Evolutionary conservation across 2,329 filamentous ascomycete genomes (phyloP), one percentile per base, ranked within the genome.

Genomic region (Didymella segeticola): DNA sequence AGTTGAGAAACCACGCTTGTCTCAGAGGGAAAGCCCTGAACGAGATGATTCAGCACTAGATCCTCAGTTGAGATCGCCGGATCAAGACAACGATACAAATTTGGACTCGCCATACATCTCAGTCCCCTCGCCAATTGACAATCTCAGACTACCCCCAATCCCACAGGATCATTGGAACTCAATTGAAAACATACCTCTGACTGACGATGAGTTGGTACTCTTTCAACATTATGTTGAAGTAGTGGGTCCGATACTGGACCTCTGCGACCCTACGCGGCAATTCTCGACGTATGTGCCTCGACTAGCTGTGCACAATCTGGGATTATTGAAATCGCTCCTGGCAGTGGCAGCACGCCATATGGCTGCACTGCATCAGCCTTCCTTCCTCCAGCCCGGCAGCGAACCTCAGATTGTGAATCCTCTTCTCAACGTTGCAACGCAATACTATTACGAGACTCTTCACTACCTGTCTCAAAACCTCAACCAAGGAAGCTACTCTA

Each of bases 401-500:
- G 26, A 49, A 2, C 56, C 58, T 22, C 45, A 61, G 2, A 55
- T 64, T 1, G 60, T 56, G 6, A 71, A 67, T 7, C 69, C 69
- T 1, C 77, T 61, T 56, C 72, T 57, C 70, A 78, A 29, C 69
- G 77, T 37, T 4, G 68, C 68, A 1, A 71, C 82, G 14, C 69
- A 71, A 81, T 87, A 86, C 55, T 88, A 88, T 63, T 83, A 85
- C 60, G 83, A 87, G 62, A 86, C 84, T 0, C 73, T 88, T 0
- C 82, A 84, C 43, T 88, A 87, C 56, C 74, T 87, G 0, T 83
- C 84, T 43, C 80, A 81, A 29, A 83, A 85, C 0, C 80, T 88
- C 69, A 78, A 81, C 10, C 85, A 84, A 59, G 76, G 80, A 1
- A 81, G 79, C 0, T 88, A 87, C 63, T 82, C 81, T 5, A 80